These are phyloP conservation scores for Murraya koenigii DNA, from an alignment of 345 rosid genomes.

Conservation along the genomic window DNA sequence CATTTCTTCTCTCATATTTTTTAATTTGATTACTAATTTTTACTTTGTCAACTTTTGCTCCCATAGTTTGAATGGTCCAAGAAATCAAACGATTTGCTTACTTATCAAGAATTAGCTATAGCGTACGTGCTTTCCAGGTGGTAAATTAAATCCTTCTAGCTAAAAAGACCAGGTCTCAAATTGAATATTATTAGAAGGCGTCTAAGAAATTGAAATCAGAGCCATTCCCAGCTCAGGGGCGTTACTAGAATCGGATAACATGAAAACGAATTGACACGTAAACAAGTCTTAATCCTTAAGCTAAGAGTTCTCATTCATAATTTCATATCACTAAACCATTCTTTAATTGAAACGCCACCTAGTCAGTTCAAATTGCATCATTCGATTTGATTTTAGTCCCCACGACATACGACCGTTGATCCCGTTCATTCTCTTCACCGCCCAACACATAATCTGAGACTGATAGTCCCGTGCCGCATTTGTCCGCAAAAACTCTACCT, in stretches of 20 bases:
- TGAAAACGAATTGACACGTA: background rate
- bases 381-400: conserved; percentile 1
- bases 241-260: background rate
- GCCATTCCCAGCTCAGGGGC: background rate
- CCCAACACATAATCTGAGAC: background rate
- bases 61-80: background rate
- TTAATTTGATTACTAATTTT: no score
- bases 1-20: no score
- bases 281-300: background rate
- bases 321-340: no score
- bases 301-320: background rate
- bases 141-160: background rate
- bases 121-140: background rate
- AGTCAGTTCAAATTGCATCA: background rate
- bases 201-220: background rate
- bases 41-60: no score
- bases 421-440: background rate
- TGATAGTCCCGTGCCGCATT: background rate
- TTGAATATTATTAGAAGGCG: background rate
- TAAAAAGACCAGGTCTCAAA: background rate
- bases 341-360: no score
- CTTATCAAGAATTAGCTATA: background rate
- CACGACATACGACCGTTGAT: background rate
- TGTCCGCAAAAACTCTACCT: background rate
- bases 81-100: background rate